phyloP scores from a whole-genome alignment of 2,329 filamentous ascomycete species.

The Camillea tinctor region DNA sequence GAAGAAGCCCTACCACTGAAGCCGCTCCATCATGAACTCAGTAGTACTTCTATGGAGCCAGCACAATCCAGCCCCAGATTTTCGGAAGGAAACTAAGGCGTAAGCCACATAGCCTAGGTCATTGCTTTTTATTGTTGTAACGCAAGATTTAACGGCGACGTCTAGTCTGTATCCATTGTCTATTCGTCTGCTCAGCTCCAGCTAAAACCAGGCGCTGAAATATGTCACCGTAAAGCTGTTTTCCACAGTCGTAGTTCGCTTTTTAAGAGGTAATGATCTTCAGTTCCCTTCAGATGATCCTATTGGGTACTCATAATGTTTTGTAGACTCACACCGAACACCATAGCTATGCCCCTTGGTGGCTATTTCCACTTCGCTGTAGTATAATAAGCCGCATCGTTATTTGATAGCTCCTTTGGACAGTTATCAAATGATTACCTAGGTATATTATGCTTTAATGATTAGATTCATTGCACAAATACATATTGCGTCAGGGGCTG shows the following conservation, averaged over 20 bases:
- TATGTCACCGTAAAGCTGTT: background rate
- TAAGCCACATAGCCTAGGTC: background rate
- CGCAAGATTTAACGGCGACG: constrained; percentile 2
- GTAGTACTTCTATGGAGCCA: background rate
- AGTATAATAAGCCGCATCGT: background rate
- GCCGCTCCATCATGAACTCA: background rate
- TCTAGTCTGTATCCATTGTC: background rate
- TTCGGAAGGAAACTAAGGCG: background rate
- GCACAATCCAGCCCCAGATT: constrained; percentile 1
- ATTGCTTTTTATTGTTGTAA: background rate
- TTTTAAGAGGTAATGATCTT: background rate
- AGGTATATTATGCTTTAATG: too few species aligned
- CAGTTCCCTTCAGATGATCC: background rate
- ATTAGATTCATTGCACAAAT: too few species aligned
- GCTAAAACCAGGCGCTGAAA: background rate
- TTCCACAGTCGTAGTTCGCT: background rate
- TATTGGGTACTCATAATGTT: background rate
- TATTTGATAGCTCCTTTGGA: background rate
- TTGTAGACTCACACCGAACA: background rate
- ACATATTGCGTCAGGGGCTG: background rate
- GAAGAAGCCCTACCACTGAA: background rate
- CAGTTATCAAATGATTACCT: background rate
- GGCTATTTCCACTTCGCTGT: background rate
- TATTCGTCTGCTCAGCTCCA: background rate
- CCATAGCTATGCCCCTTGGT: background rate